These are phyloP conservation scores for Penicillium desertorum DNA, from an alignment of 495 filamentous ascomycete genomes.

Conservation along the genomic window DNA sequence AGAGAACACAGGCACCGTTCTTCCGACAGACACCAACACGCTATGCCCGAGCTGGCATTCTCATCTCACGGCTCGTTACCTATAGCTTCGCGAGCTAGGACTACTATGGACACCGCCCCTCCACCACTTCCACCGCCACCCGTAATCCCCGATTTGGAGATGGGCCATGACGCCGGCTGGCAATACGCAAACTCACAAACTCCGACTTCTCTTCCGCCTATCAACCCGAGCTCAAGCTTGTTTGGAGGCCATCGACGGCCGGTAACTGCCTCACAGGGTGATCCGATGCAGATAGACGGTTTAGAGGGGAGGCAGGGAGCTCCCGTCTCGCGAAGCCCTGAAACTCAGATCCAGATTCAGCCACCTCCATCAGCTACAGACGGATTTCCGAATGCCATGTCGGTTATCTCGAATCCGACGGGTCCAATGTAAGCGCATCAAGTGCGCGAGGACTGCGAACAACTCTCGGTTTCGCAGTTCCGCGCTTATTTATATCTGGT, in stretches of 20 bases:
- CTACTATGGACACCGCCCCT: constrained; percentile 48
- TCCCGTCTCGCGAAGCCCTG: constrained; percentile 34
- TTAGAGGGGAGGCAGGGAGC: constrained; percentile 35
- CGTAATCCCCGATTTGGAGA: constrained; percentile 52
- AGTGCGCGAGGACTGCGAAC: not conserved
- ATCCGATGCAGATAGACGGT: constrained; percentile 47
- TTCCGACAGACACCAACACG: constrained; percentile 22
- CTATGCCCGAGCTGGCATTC: constrained; percentile 37
- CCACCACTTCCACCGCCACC: constrained; percentile 64
- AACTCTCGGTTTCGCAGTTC: constrained; percentile 6
- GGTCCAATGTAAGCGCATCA: constrained; percentile 46
- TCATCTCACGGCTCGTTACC: constrained; percentile 53
- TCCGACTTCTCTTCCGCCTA: constrained; percentile 40
- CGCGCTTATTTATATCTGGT: not conserved
- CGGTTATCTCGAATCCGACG: constrained; percentile 35
- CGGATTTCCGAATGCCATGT: constrained; percentile 45
- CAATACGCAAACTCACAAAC: constrained; percentile 53
- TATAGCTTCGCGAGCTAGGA: constrained; percentile 52
- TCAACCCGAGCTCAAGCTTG: constrained; percentile 56
- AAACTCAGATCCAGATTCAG: constrained; percentile 49
- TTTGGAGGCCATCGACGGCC: constrained; percentile 47
- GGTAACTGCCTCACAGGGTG: constrained; percentile 31
- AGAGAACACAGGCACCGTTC: constrained; percentile 33
- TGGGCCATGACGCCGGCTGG: constrained; percentile 61
- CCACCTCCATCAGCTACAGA: constrained; percentile 46